Evolutionary conservation across 177 flowering plant genomes (phyloP), one percentile per base, ranked within the genome.

Genomic region (Telopea speciosissima): DNA sequence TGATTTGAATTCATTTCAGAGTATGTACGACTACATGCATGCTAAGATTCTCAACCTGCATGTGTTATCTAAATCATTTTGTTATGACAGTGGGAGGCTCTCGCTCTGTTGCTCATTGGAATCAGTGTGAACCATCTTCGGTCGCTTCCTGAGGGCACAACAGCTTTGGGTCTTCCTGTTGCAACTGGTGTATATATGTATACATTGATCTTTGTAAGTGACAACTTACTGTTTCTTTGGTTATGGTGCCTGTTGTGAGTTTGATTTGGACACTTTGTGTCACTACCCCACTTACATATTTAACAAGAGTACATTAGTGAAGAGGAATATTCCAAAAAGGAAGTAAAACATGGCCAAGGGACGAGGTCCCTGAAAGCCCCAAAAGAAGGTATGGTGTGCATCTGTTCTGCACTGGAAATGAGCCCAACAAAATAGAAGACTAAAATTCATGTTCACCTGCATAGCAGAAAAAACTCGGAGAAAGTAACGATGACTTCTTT

Each of bases 51-150:
- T 24, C 9, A 8, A 23, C 26, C 26, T 61, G 3, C 17, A 0
- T 28, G 16, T 12, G n/a, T 33, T 59, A 62, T 59, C 72, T 68
- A 31, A 26, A 62, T 25, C 65, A 24, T 49, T 72, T 13, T 73
- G 42, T 80, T 76, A 56, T 58, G 70, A 36, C 84, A 96, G 99
- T 96, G 99, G 98, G 99, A 96, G 78, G 99, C 99, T 78, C 99
- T 96, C 81, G 99, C 97, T 68, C 81, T 96, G 68, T 85, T 96
- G 81, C 98, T 93, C 25, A 96, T 96, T 75, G 99, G 99, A 63
- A 96, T 96, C 40, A 90, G 91, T 68, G 86, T 96, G 22, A 96
- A 96, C 79, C 99, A 96, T 78, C 78, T 96, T 77, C 88, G 87
- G n/a, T 90, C 98, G 71, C 70, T 86, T 61, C 99, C 99, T 58